Base-by-base conservation (phyloP, 768 basidiomycete genomes). In the Symmetrospora coprosmae region DNA sequence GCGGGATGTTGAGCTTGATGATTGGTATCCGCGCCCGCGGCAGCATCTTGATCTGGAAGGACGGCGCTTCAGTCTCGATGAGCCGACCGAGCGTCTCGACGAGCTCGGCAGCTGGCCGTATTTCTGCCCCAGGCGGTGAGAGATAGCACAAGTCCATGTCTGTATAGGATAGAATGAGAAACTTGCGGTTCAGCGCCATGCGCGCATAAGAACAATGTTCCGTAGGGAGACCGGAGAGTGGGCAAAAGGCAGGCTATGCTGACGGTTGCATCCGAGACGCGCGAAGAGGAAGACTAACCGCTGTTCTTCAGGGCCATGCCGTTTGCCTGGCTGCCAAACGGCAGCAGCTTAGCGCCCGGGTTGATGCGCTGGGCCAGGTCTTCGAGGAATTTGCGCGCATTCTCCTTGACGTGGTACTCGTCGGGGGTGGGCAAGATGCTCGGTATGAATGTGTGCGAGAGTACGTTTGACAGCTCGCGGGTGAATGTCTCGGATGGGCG, bases 141-240 rank as follows among this genome's bases (percentile, higher is more conserved):
- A 99, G 79, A 73, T 90, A 96, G 72, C 91, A 96, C 33, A 99
- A 76, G 74, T 99, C 92, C 92, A 99, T 97, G 74, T 99, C 92
- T 96, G 69, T 14, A n/a, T n/a, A n/a, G n/a, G n/a, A n/a, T n/a
- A n/a, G n/a, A n/a, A n/a, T n/a, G n/a, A n/a, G n/a, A n/a, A n/a
- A n/a, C n/a, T n/a, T n/a, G 11, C 14, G 31, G 14, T 9, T 9
- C 30, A 38, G 9, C 27, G 28, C 9, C 4, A 60, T 7, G 23
- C 3, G 8, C 17, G 13, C 4, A 7, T 21, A 50, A 31, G 11
- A 3, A 8, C 8, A 5, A 50, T 50, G 38, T 8, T 34, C 11
- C 4, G 17, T 7, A 9, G 8, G 19, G 17, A 11, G 48, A 49
- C 9, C 7, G n/a, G n/a, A n/a, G n/a, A n/a, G n/a, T n/a, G n/a